phyloP scores from a whole-genome alignment of 805 yeast genomes.

The Metschnikowia lunata region DNA sequence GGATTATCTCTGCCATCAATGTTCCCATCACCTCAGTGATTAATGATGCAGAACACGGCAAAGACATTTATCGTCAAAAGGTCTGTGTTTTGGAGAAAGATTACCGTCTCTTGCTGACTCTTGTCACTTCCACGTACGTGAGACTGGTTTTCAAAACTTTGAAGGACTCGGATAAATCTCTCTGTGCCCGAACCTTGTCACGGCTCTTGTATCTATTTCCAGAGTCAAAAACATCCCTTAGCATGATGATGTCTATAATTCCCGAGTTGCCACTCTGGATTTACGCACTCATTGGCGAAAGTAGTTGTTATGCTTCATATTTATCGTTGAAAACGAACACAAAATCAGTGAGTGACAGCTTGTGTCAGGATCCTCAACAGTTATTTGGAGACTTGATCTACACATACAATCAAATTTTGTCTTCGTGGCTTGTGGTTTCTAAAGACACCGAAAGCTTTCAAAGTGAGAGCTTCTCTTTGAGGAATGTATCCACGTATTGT shows the following conservation, averaged over 20 bases:
- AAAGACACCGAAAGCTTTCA: constrained; percentile 58
- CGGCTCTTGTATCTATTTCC: constrained; percentile 38
- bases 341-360: background rate
- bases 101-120: background rate
- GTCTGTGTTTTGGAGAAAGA: background rate
- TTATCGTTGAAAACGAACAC: background rate
- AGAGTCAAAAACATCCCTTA: constrained; percentile 30
- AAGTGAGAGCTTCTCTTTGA: constrained; percentile 36
- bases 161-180: background rate
- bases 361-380: background rate
- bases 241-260: constrained; percentile 39
- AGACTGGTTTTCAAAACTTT: constrained; percentile 3
- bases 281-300: constrained; percentile 20
- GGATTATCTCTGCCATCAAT: constrained; percentile 3
- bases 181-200: constrained; percentile 21
- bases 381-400: constrained; percentile 37
- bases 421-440: constrained; percentile 63
- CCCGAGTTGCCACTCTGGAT: constrained; percentile 37
- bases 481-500: constrained; percentile 39
- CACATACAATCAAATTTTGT: constrained; percentile 56
- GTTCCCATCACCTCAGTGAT: background rate
- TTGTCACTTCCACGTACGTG: constrained; percentile 5
- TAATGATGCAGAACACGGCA: background rate
- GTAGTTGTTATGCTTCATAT: background rate
- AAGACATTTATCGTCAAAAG: background rate